Conservation (phyloP, 2,329 filamentous ascomycete species). For the Orbilia blumenaviensis region DNA sequence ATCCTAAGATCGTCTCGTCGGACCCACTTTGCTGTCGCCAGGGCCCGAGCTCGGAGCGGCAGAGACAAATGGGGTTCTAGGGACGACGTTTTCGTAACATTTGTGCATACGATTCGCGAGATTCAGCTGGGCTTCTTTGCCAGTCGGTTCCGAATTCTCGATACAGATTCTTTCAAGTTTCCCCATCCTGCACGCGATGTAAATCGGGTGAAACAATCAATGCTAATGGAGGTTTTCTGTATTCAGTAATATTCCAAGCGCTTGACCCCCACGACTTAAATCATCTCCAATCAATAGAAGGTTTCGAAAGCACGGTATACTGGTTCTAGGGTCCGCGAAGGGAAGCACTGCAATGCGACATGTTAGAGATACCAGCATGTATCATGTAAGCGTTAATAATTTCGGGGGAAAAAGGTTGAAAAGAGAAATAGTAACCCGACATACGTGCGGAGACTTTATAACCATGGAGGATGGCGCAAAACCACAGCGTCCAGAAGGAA, state of each 20-base stretch:
- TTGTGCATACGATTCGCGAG: constrained; percentile 6
- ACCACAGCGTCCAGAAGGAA: too few relatives aligned
- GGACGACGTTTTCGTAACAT: background rate
- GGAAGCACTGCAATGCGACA: background rate
- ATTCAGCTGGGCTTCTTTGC: background rate
- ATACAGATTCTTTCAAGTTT: background rate
- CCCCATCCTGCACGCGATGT: background rate
- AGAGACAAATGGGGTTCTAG: background rate
- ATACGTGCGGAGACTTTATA: too few relatives aligned
- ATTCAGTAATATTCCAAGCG: background rate
- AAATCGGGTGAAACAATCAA: background rate
- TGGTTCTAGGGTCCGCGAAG: background rate
- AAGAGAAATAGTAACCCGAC: too few relatives aligned
- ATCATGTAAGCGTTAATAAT: background rate
- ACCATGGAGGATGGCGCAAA: too few relatives aligned
- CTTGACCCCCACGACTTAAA: background rate
- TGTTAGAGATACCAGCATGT: background rate
- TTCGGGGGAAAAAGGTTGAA: too few relatives aligned
- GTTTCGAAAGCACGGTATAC: background rate
- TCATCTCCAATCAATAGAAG: background rate
- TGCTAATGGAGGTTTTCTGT: background rate
- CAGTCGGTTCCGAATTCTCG: background rate
- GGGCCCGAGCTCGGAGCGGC: background rate
- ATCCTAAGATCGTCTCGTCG: constrained; percentile 6
- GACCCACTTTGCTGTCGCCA: constrained; percentile 27